Evolutionary conservation across 805 yeast genomes (phyloP), one percentile per base, ranked within the genome.

Genomic region (Candida mattraensis): DNA sequence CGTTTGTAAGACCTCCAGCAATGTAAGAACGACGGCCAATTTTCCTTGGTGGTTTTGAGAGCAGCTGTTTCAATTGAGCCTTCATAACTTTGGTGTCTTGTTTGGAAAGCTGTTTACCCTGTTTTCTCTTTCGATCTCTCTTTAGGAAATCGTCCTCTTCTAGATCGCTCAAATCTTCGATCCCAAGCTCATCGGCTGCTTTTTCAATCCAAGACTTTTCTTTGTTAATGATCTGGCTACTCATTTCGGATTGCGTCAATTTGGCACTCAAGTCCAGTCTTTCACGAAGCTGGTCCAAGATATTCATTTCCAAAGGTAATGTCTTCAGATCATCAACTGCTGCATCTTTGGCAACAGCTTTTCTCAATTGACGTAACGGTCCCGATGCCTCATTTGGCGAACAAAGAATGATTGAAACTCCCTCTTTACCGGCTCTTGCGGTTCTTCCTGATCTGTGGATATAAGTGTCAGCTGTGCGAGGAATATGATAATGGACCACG

Each of bases 401-500:
- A 53, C 96, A 87, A 35, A 93, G 68, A 76, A 88, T 80, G 32
- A 93, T 82, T 2, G 96, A 83, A n/a, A 93, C 96, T 69, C 99
- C 99, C 56, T 86, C 91, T 30, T 67, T 70, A 1, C 91, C 93
- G 2, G 95, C 97, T 69, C 99, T 83, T 0, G 95, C 98, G n/a
- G 99, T 93, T 74, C 99, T 80, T 43, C 99, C 99, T 1, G 96
- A 86, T 60, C 99, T 75, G 63, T 93, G 99, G 49, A 93, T 81
- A 56, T 93, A 93, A 33, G 87, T 80, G 55, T 93, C 99, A 0
- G 97, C 97, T 11, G 94, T 72, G 44, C 98, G 72, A 8, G 99
- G 98, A 44, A 93, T 70, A 62, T 93, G 97, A 56, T 91, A 93
- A 61, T 93, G 99, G 14, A 91, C 85, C 31, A 93, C 98, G 60